Evolutionary conservation across 2,329 filamentous ascomycete species (phyloP).

Genomic region (Cordyceps militaris): DNA sequence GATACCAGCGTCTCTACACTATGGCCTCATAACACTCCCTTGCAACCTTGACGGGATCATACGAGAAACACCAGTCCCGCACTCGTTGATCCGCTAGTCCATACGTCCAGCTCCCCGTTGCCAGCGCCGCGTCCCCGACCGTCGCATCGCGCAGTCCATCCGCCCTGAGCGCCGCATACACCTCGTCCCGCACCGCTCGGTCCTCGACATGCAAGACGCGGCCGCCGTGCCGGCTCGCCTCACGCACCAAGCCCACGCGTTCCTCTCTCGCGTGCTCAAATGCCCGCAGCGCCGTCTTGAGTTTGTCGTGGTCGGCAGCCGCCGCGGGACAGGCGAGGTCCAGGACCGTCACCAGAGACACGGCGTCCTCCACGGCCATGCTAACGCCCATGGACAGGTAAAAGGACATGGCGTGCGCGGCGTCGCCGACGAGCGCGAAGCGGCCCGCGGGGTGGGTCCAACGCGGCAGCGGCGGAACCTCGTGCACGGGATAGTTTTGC

Average conservation of each 20-base stretch:
- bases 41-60: background rate
- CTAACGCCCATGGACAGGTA: constrained; percentile 19
- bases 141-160: background rate
- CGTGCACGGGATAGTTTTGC: constrained; percentile 16
- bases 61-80: constrained; percentile 10
- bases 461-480: constrained; percentile 14
- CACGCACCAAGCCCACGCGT: constrained; percentile 14
- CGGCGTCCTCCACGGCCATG: constrained; percentile 18
- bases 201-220: constrained; percentile 13
- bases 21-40: background rate
- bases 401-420: constrained; percentile 18
- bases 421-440: constrained; percentile 16
- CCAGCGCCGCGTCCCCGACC: background rate
- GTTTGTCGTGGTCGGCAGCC: background rate
- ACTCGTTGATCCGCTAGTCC: constrained; percentile 5
- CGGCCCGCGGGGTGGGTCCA: constrained; percentile 15
- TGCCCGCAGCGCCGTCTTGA: constrained; percentile 4
- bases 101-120: background rate
- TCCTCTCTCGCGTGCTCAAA: constrained; percentile 14
- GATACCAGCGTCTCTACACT: background rate
- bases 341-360: constrained; percentile 13
- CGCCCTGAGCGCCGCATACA: constrained; percentile 13
- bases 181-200: background rate
- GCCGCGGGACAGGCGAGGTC: constrained; percentile 11
- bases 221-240: constrained; percentile 15